Conservation (phyloP, 495 filamentous ascomycete species). For the Penicillium lividum region DNA sequence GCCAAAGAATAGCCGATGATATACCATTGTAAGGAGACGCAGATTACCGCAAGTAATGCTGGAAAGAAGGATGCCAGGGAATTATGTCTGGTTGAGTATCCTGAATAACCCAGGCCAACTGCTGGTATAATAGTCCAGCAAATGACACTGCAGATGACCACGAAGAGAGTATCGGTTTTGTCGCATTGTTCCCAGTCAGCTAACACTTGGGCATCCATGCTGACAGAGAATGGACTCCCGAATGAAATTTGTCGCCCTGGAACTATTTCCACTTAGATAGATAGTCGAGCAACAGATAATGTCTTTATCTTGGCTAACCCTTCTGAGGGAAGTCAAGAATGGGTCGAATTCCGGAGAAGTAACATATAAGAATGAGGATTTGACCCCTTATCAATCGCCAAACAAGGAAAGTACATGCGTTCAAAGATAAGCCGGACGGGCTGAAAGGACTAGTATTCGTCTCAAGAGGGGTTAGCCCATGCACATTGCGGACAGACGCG, state of each 20-base stretch:
- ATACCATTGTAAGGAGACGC: conserved; percentile 50
- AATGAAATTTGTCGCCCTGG: neutral
- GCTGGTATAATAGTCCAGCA: conserved; percentile 3
- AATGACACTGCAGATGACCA: neutral
- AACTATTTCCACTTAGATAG: neutral
- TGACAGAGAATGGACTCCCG: neutral
- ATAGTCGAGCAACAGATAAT: neutral
- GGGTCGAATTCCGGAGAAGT: neutral
- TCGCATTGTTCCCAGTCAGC: conserved; percentile 30
- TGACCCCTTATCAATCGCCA: neutral
- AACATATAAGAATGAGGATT: neutral
- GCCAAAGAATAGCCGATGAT: conserved; percentile 46
- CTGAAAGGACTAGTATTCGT: too few species aligned
- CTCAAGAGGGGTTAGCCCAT: too few species aligned
- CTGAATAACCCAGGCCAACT: conserved; percentile 48
- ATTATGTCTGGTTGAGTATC: conserved; percentile 48
- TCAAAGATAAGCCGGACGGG: neutral
- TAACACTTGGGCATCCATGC: neutral
- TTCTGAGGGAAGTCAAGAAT: neutral
- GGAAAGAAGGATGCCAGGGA: conserved; percentile 50
- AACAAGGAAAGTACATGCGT: neutral
- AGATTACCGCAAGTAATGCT: conserved; percentile 41
- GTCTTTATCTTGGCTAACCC: neutral
- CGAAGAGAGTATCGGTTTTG: conserved; percentile 40
- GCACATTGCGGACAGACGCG: too few species aligned